Percentiles rank a stretch among this genome's conserved stretches.
These are phyloP conservation scores for Aulographum hederae DNA, from an alignment of 2,329 filamentous ascomycete genomes.

Conservation along the genomic window DNA sequence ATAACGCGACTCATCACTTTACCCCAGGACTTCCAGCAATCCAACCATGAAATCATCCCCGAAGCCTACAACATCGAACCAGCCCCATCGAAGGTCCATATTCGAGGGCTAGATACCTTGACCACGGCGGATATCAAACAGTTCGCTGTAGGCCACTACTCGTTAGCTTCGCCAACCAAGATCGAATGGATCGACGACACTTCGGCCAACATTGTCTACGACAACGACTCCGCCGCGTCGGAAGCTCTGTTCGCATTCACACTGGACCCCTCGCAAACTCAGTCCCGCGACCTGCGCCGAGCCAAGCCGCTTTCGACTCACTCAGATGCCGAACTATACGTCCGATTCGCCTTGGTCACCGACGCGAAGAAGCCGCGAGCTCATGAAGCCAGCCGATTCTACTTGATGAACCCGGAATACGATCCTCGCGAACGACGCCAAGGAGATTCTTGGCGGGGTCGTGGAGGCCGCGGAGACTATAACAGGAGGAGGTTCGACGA, in stretches of 20 bases:
- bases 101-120: constrained; percentile 67
- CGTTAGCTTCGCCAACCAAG: constrained; percentile 18
- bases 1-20: too few relatives aligned
- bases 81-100: constrained; percentile 52
- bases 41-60: too few relatives aligned
- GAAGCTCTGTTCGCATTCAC: constrained; percentile 35
- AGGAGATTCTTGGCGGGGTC: constrained; percentile 20
- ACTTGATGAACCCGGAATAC: constrained; percentile 77
- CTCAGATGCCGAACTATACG: constrained; percentile 37
- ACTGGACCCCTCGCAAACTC: constrained; percentile 32
- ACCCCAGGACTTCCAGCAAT: too few relatives aligned
- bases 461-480: constrained; percentile 17
- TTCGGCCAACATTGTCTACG: constrained; percentile 73
- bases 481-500: constrained; percentile 26
- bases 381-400: constrained; percentile 70
- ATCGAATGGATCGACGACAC: constrained; percentile 94
- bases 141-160: constrained; percentile 57
- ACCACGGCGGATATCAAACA: constrained; percentile 62
- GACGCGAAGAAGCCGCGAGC: constrained; percentile 73
- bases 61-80: too few relatives aligned
- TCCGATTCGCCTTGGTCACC: constrained; percentile 54
- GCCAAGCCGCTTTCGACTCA: constrained; percentile 45
- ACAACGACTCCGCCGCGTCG: constrained; percentile 31
- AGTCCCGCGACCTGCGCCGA: constrained; percentile 43
- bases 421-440: constrained; percentile 60